These are phyloP conservation scores for Syzygium jambos DNA, from an alignment of 345 rosid species.

Conservation along the genomic window DNA sequence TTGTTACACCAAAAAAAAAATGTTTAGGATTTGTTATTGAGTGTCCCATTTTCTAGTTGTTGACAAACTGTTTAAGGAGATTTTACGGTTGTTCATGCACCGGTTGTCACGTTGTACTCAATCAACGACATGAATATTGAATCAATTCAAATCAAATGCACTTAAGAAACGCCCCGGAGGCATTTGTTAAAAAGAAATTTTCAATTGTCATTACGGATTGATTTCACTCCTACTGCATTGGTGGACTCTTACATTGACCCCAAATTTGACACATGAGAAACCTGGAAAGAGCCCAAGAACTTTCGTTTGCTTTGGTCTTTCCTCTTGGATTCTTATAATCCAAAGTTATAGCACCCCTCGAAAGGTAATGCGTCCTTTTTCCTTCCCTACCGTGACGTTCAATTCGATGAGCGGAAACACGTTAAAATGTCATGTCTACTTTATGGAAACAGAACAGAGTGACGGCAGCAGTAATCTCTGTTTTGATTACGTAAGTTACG, in stretches of 20 bases:
- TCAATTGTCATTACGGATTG: background rate
- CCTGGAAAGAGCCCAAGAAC: too few relatives aligned
- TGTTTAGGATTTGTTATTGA: background rate
- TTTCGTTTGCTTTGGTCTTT: too few relatives aligned
- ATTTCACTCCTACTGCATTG: background rate
- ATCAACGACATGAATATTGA: background rate
- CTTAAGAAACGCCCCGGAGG: background rate
- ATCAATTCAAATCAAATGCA: background rate
- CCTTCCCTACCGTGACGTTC: background rate
- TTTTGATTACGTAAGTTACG: background rate
- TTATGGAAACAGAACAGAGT: background rate
- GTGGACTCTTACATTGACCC: background rate
- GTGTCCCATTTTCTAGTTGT: background rate
- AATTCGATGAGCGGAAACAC: background rate
- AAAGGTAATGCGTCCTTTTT: background rate
- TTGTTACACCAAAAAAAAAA: background rate
- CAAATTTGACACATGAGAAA: too few relatives aligned
- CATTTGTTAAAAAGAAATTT: background rate
- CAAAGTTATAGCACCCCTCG: too few relatives aligned
- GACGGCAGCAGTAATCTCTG: background rate
- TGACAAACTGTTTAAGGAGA: background rate
- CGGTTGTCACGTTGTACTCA: background rate
- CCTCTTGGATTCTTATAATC: too few relatives aligned
- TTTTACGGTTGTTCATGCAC: background rate
- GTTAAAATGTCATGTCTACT: background rate